Evolutionary conservation across 1,284 basidiomycete genomes (phyloP), one percentile per base, ranked within the genome.

Genomic region (Microbotryum lychnidis-dioicae): DNA sequence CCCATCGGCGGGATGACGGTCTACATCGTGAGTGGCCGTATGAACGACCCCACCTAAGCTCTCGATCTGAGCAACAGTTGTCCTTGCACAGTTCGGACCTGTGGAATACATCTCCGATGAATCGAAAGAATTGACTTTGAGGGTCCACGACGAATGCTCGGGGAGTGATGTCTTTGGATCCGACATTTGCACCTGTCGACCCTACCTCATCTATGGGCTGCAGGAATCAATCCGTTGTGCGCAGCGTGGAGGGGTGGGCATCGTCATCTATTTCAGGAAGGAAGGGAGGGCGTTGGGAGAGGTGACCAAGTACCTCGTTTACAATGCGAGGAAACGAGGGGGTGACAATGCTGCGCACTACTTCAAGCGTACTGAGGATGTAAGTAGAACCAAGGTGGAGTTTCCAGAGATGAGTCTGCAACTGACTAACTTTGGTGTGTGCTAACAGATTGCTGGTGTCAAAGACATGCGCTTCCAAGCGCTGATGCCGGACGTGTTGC

Each of bases 201-300:
- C 92, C 89, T 0, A 97, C 75, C 82, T 97, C 55, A 83, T 86
- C 47, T 97, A 89, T 71, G 92, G 93, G 5, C 94, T 97, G 67
- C 86, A 91, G 73, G 93, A 97, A 73, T 92, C 89, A 64, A 86
- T 96, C 72, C 86, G 87, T 58, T 81, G 81, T 51, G 87, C 87
- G 2, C 93, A 97, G 73, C 80, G 85, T 6, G 91, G 89, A 4
- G 93, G 93, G 25, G 90, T 93, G 21, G 93, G 93, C 29, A 82
- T 92, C 45, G 86, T 96, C 27, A 85, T 94, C 27, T 97, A 97
- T 77, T 94, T 96, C 82, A 82, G 91, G 66, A 94, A 96, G 75
- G 91, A 93, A 75, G 91, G 91, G 8, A 82, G 91, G 57, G 91
- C 91, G 0, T 80, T 97, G 4, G 70, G 69, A n/a, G 66, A 68